Evolutionary conservation across 179 eudicot genomes (phyloP), one percentile per base, ranked within the genome.

Genomic region (Patellifolia procumbens): DNA sequence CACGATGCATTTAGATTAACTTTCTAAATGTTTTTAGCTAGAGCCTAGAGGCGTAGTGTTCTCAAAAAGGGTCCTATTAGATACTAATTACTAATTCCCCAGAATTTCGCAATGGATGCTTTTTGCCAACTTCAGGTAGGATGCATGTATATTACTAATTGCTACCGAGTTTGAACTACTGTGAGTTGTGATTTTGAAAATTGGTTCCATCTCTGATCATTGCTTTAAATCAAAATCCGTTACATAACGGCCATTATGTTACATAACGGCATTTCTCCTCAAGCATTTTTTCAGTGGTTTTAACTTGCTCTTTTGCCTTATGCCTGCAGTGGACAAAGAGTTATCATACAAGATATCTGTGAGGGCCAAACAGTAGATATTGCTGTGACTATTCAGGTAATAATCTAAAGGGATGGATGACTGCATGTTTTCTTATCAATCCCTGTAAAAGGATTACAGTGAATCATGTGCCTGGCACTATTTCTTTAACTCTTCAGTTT

Each of bases 241-340:
- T n/a, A n/a, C n/a, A n/a, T n/a, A n/a, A n/a, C n/a, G n/a, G n/a
- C n/a, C n/a, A n/a, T n/a, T n/a, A n/a, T n/a, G n/a, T n/a, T n/a
- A n/a, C n/a, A n/a, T n/a, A n/a, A n/a, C n/a, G n/a, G n/a, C n/a
- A n/a, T n/a, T n/a, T n/a, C n/a, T n/a, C n/a, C 22, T 24, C 35
- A 42, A 31, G 11, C 73, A 48, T 42, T 34, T 74, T 68, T 13
- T 77, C 61, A 31, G 28, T 74, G 52, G 43, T 64, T 2, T 55
- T 51, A 52, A 70, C 66, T 56, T 53, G 42, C 74, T 42, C 34
- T 68, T 78, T 66, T 72, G n/a, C 9, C 43, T 2, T 67, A 59
- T 80, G 70, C 74, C 28, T 84, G 89, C 93, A 94, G 97, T 83
- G 98, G 94, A 66, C 98, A 94, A 81, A 88, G 92, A 85, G 92